phyloP scores from a whole-genome alignment of 2,329 filamentous ascomycete genomes.

The Thelonectria discophora region DNA sequence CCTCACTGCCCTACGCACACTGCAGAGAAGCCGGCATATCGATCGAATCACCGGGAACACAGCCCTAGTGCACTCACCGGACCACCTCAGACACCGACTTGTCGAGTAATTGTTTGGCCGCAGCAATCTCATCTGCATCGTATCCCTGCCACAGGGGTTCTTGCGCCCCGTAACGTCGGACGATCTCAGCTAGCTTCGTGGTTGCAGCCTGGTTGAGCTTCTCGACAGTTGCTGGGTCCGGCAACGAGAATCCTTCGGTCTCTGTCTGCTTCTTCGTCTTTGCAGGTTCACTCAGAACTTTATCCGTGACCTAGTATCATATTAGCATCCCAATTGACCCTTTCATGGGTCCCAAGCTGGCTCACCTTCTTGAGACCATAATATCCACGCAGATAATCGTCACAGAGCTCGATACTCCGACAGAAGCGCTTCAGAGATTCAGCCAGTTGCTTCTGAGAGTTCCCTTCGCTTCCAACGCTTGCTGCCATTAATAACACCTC shows the following conservation, averaged over 20 bases:
- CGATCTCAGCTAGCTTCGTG: constrained; percentile 78
- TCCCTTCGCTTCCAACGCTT: constrained; percentile 52
- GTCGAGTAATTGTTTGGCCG: constrained; percentile 73
- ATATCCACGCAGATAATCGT: constrained; percentile 90
- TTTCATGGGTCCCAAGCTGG: constrained; percentile 5
- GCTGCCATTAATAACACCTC: constrained; percentile 81
- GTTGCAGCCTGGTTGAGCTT: constrained; percentile 78
- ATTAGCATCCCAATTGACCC: constrained; percentile 14
- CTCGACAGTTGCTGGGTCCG: constrained; percentile 67
- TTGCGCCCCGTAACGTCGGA: constrained; percentile 67
- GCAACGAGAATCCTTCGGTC: constrained; percentile 61
- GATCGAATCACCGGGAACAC: constrained; percentile 15
- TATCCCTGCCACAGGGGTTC: constrained; percentile 78
- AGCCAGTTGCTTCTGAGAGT: constrained; percentile 64
- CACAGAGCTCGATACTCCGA: constrained; percentile 91
- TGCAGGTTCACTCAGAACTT: constrained; percentile 55
- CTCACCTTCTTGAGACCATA: constrained; percentile 87
- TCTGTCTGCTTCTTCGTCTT: constrained; percentile 59
- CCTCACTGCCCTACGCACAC: constrained; percentile 23
- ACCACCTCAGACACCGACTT: constrained; percentile 57
- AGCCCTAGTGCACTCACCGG: constrained; percentile 48
- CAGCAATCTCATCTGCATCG: constrained; percentile 74
- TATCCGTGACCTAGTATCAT: constrained; percentile 56
- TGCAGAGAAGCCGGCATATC: constrained; percentile 27
- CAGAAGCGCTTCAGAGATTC: constrained; percentile 87